phyloP scores from a whole-genome alignment of 2,329 filamentous ascomycete species.

The Tolypocladium guangdongense region DNA sequence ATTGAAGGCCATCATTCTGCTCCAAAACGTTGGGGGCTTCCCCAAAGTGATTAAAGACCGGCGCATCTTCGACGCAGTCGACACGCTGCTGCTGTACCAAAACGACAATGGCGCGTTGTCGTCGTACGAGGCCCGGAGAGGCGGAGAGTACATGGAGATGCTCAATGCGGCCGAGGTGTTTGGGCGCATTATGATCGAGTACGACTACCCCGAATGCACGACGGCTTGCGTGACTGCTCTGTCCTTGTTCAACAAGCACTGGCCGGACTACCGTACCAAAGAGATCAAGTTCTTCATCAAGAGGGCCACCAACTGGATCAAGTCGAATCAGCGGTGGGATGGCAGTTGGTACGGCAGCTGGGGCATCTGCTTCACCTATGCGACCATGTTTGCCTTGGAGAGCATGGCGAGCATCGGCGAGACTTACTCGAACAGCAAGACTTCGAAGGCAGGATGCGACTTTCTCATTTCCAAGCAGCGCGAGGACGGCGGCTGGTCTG shows the following conservation, averaged over 20 bases:
- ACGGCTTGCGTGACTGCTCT: conserved; percentile 87
- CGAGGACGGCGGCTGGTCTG: conserved; percentile 89
- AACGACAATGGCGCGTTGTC: conserved; percentile 78
- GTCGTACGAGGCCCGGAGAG: conserved; percentile 79
- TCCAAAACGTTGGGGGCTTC: conserved; percentile 71
- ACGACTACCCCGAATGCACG: conserved; percentile 96
- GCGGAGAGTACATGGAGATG: conserved; percentile 65
- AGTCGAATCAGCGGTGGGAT: conserved; percentile 62
- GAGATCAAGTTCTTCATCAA: conserved; percentile 68
- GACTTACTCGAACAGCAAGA: conserved; percentile 61
- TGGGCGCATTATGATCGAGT: conserved; percentile 95
- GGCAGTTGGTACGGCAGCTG: conserved; percentile 98
- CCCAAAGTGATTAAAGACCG: conserved; percentile 63
- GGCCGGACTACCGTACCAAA: conserved; percentile 64
- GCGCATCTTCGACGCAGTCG: conserved; percentile 76
- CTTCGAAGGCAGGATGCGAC: conserved; percentile 65
- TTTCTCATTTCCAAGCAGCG: conserved; percentile 81
- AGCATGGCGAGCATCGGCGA: conserved; percentile 74
- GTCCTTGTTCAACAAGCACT: conserved; percentile 68
- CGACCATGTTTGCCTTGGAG: conserved; percentile 91
- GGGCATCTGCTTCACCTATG: conserved; percentile 98
- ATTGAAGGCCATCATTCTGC: conserved; percentile 71
- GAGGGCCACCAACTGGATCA: conserved; percentile 73
- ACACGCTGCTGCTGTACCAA: conserved; percentile 85
- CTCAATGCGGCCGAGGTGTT: conserved; percentile 97